Evolutionary conservation across 495 filamentous ascomycete genomes (phyloP), one percentile per base, ranked within the genome.

Genomic region (Penicillium verhagenii): DNA sequence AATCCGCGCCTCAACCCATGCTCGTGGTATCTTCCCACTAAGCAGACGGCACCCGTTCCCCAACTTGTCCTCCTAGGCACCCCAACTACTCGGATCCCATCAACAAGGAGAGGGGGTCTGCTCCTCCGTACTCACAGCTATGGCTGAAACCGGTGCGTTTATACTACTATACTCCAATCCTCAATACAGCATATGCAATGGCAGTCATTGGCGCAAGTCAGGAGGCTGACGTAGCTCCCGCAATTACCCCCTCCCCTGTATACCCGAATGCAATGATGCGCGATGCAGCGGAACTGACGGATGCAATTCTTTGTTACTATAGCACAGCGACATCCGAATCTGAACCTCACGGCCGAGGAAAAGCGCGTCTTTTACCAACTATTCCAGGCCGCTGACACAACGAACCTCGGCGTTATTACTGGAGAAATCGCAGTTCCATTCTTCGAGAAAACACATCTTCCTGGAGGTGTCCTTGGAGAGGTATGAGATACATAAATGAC

Each of bases 381-480:
- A 46, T 98, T 97, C 70, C 81, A 85, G 66, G 83, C 87, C 54
- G 94, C 94, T 35, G 95, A 97, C 65, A 86, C 85, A 25, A 94
- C 96, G 54, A 86, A 81, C 63, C 82, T 96, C 18, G 90, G 91
- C n/a, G 91, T 97, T 44, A 90, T 98, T 11, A 96, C 93, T 13
- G 94, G 95, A 59, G 94, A 97, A 70, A 79, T 96, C 50, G 94
- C 94, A 7, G 95, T 97, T 61, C 91, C 92, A 61, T 97, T 98
- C 78, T 98, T 98, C 63, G 92, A 97, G 72, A 95, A 93, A 82
- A 97, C 94, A 24, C 84, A 88, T 57, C 78, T 98, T 26, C 81
- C 91, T 47, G 87, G 91, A 40, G 82, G 88, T 51, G 82, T 93
- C 23, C 79, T 98, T 59, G 94, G 94, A 66, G 88, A 96, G 86